phyloP scores from a whole-genome alignment of 495 filamentous ascomycete species.

The Podospora didyma region DNA sequence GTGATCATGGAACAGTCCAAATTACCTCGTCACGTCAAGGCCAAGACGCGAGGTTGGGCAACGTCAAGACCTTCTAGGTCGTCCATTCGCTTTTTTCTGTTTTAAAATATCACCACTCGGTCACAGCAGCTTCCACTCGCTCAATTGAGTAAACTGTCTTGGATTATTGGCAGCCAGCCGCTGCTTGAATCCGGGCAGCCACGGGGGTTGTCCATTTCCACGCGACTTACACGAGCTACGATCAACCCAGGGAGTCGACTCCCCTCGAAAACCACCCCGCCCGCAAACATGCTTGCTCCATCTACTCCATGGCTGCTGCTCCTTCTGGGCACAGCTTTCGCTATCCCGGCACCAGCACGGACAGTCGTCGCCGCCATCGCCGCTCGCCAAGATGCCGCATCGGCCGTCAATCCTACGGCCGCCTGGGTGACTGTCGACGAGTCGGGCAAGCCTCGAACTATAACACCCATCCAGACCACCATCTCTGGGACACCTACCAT shows the following conservation, averaged over 20 bases:
- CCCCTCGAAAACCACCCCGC: conserved; percentile 2
- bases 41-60: background rate
- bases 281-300: background rate
- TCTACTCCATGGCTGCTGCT: conserved; percentile 18
- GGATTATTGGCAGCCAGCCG: too few species aligned
- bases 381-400: background rate
- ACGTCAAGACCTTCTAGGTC: background rate
- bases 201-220: background rate
- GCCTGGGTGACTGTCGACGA: conserved; percentile 41
- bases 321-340: conserved; percentile 1
- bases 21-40: background rate
- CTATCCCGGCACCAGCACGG: background rate
- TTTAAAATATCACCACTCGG: background rate
- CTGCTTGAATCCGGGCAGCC: too few species aligned
- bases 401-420: conserved; percentile 12
- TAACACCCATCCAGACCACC: conserved; percentile 38
- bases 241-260: background rate
- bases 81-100: conserved; percentile 3
- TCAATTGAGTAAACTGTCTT: conserved; percentile 9
- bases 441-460: conserved; percentile 28
- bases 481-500: conserved; percentile 35
- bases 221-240: background rate
- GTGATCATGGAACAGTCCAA: background rate
- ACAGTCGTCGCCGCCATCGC: background rate
- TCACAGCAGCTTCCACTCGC: background rate